These are phyloP conservation scores for Astrothelium subdiscretum DNA, from an alignment of 495 filamentous ascomycete species.

Conservation along the genomic window DNA sequence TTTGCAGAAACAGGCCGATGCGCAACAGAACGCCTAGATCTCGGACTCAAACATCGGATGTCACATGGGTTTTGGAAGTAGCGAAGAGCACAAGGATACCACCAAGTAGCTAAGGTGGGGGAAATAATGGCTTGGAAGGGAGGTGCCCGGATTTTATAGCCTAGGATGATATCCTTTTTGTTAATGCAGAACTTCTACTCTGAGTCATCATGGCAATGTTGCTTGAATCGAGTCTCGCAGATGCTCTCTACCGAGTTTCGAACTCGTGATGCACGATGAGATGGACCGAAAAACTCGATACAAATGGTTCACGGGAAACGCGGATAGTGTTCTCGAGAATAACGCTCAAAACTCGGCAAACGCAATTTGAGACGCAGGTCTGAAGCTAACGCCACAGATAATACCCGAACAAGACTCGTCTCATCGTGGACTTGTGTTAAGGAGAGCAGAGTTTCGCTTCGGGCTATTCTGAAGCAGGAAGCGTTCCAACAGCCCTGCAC, in stretches of 20 bases:
- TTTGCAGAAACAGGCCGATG: slow-evolving; percentile 52
- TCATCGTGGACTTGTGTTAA: background rate
- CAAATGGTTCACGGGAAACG: background rate
- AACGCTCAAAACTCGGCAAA: background rate
- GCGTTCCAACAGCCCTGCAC: background rate
- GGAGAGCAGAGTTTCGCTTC: background rate
- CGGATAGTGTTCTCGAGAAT: background rate
- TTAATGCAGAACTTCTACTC: background rate
- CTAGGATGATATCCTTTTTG: background rate
- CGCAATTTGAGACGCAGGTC: background rate
- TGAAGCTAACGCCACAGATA: background rate
- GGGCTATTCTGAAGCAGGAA: background rate
- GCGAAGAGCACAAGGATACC: background rate
- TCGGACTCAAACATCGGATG: background rate
- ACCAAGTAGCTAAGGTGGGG: background rate
- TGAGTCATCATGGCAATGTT: background rate
- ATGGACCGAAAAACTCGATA: background rate
- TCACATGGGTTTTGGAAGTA: background rate
- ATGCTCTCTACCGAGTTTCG: background rate
- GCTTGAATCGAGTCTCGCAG: background rate
- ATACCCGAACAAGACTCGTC: slow-evolving; percentile 2
- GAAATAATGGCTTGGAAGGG: background rate
- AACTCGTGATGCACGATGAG: background rate
- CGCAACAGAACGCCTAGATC: background rate
- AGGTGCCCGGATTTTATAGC: background rate